Evolutionary conservation across 805 yeast genomes (phyloP).

Genomic region (Candida piceae): DNA sequence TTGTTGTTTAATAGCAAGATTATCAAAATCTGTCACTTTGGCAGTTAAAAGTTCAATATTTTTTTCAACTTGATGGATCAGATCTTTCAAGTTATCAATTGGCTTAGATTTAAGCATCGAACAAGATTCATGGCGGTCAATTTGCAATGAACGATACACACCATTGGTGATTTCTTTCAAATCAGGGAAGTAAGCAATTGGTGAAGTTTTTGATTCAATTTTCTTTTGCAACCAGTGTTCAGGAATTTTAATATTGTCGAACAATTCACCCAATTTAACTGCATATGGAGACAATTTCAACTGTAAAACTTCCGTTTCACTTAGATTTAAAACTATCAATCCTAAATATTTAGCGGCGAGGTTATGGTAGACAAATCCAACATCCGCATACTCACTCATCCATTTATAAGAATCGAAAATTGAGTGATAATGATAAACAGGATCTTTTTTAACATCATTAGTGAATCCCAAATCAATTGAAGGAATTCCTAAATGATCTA

Average conservation of each 20-base stretch:
- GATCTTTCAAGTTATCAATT: not conserved
- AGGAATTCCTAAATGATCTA: conserved; percentile 56
- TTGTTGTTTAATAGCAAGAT: conserved; percentile 14
- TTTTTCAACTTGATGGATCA: not conserved
- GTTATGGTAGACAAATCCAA: conserved; percentile 55
- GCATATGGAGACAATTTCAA: conserved; percentile 46
- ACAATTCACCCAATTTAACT: conserved; percentile 43
- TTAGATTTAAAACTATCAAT: conserved; percentile 39
- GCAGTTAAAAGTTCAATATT: not conserved
- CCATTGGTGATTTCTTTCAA: not conserved
- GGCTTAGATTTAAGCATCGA: not conserved
- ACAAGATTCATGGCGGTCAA: not conserved
- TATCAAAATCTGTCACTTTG: not conserved
- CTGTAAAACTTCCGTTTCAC: conserved; percentile 43
- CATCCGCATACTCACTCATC: conserved; percentile 63
- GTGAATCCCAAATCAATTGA: conserved; percentile 56
- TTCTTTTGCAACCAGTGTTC: conserved; percentile 19
- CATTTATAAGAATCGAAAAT: conserved; percentile 68
- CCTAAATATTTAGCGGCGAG: conserved; percentile 51
- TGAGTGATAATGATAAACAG: conserved; percentile 73
- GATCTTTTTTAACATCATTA: conserved; percentile 36
- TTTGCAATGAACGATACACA: not conserved
- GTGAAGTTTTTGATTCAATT: not conserved
- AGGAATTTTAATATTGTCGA: conserved; percentile 32
- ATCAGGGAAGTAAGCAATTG: not conserved